Conservation (phyloP, 305 asterid genomes). For the Fraxinus platypoda region DNA sequence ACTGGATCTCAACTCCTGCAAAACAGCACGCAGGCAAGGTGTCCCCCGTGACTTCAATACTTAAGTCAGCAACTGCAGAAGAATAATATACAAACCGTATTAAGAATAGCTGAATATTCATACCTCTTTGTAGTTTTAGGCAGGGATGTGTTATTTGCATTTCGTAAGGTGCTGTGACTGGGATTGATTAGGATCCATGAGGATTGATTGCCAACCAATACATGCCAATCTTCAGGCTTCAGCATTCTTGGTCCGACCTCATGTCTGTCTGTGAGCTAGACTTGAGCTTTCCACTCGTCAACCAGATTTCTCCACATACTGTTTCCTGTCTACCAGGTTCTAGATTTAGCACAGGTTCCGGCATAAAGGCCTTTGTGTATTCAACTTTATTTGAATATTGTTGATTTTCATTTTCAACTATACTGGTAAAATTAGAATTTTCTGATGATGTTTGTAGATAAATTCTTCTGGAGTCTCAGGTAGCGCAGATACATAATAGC, state of each 20-base stretch:
- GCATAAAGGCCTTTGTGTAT: not conserved
- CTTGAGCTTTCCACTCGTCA: not conserved
- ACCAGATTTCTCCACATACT: too few relatives aligned
- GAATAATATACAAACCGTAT: not conserved
- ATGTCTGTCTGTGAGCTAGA: not conserved
- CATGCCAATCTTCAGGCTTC: not conserved
- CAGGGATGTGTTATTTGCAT: not conserved
- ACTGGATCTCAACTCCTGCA: not conserved
- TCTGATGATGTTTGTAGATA: not conserved
- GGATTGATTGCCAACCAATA: not conserved
- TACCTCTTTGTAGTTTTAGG: not conserved
- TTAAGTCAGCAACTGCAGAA: not conserved
- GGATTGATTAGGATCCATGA: not conserved
- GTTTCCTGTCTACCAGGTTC: not conserved
- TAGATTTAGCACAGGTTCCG: not conserved
- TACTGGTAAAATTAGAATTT: not conserved
- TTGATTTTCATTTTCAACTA: not conserved
- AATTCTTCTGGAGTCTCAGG: not conserved
- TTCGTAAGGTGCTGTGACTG: too few relatives aligned
- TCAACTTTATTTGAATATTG: not conserved
- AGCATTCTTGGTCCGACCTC: not conserved
- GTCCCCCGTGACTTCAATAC: not conserved
- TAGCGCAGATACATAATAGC: not conserved
- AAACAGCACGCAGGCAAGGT: not conserved
- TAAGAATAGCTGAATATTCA: not conserved